phyloP scores from a whole-genome alignment of 75 land plant species.

The Cryptomeria japonica region DNA sequence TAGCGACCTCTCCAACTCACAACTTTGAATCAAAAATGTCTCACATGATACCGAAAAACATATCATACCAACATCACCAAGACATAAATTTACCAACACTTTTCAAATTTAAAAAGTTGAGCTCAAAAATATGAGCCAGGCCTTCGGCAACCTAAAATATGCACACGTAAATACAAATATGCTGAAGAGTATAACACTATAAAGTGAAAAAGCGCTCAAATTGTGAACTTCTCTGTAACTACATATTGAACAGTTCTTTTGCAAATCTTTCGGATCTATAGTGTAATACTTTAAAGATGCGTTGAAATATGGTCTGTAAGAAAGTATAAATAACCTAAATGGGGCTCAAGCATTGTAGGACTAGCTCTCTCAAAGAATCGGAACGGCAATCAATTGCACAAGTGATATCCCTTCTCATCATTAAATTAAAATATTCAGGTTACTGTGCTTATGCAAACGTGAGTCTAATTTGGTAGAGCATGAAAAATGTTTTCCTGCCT shows the following conservation, averaged over 20 bases:
- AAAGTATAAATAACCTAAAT: not conserved
- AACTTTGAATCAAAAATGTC: no score
- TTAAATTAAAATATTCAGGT: not conserved
- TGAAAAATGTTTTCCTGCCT: not conserved
- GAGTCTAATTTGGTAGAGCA: not conserved
- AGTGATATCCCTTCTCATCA: not conserved
- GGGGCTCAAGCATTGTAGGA: not conserved
- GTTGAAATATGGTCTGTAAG: not conserved
- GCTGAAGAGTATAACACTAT: no score
- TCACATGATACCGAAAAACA: no score
- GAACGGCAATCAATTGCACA: not conserved
- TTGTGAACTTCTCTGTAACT: not conserved
- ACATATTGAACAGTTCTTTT: not conserved
- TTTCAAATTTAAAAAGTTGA: no score
- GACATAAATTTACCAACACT: no score
- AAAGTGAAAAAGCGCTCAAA: not conserved
- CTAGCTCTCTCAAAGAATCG: not conserved
- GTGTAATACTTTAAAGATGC: not conserved
- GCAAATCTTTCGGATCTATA: not conserved
- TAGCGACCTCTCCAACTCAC: no score
- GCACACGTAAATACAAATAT: not conserved
- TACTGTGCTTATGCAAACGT: not conserved
- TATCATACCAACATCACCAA: no score
- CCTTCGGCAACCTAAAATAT: not conserved
- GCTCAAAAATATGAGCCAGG: not conserved